Base-by-base conservation (phyloP, 352 stramenopile species). In the Phytopythium chamaehyphon region DNA sequence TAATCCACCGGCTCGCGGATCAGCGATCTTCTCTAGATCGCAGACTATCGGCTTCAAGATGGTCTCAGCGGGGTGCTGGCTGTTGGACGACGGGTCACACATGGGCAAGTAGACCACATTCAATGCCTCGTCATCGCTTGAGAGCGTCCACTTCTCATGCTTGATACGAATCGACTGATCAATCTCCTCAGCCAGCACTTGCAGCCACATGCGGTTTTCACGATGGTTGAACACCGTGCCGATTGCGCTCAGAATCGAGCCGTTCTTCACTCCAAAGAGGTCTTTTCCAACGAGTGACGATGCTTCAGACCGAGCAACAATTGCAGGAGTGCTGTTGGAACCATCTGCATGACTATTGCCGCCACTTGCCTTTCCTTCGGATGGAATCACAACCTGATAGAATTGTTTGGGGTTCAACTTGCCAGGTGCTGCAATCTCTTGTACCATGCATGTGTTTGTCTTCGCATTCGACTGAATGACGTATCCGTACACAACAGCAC, bases 391-490 rank as follows among this genome's bases (percentile, higher is more conserved):
- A 4, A 89, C 57, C 28, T 86, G 80, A 24, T 80, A 86, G 31
- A 73, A 78, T 43, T 83, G 62, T 44, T 69, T 73, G n/a, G 73
- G 66, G 11, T 62, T 57, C 68, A 86, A 73, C 31, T 88, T 88
- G 1, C 73, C 64, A 7, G 80, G 73, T 1, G 61, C 15, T 11
- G 72, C 51, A 31, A 91, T 86, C 56, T 91, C 81, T 44, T 84
- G 76, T 1, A 91, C 66, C 73, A 91, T 83, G 42, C 76, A 88
- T 8, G 70, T 67, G 38, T 91, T 91, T 2, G 74, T 89, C 62
- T 86, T 88, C 36, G 78, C 76, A 40, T 86, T 88, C 14, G 73
- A 86, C 58, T 88, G 80, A 46, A 90, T 83, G n/a, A 60, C 76
- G 28, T 83, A 90, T 23, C 76, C 80, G 31, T 84, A 90, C 31